phyloP scores from a whole-genome alignment of 2,329 filamentous ascomycete species.

The Ceratocystis destructans region DNA sequence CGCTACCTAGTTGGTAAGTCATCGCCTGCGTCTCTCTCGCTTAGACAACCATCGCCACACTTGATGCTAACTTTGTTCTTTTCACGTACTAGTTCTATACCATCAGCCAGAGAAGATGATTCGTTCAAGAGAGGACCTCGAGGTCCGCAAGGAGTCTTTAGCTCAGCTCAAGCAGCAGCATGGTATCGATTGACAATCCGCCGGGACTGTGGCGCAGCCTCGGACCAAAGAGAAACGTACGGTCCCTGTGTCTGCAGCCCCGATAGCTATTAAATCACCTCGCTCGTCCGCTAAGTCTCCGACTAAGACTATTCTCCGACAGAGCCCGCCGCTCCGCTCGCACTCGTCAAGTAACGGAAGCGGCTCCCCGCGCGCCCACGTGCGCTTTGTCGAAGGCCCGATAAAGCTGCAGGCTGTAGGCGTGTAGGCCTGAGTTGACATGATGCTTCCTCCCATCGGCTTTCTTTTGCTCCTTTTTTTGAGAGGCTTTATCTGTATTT shows the following conservation, averaged over 20 bases:
- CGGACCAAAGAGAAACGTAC: conserved; percentile 19
- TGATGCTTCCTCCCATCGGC: not conserved
- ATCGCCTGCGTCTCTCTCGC: not conserved
- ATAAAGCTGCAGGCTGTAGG: conserved; percentile 18
- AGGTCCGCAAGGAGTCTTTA: conserved; percentile 89
- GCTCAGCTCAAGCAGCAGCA: conserved; percentile 96
- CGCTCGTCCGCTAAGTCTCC: conserved; percentile 19
- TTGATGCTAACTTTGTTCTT: not conserved
- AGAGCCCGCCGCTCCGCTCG: conserved; percentile 17
- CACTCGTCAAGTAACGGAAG: conserved; percentile 13
- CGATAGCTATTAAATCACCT: conserved; percentile 18
- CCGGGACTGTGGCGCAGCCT: conserved; percentile 48
- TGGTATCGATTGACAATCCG: conserved; percentile 91
- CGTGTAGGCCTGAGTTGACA: conserved; percentile 18
- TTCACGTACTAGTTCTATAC: conserved; percentile 38
- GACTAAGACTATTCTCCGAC: conserved; percentile 17
- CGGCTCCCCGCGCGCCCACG: conserved; percentile 17
- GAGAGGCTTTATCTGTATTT: not conserved
- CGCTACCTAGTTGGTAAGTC: conserved; percentile 90
- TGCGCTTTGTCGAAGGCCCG: conserved; percentile 19
- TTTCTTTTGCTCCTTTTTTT: not conserved
- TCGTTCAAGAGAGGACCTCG: conserved; percentile 85
- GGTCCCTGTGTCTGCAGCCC: conserved; percentile 17
- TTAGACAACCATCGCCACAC: not conserved
- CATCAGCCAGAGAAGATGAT: conserved; percentile 54